phyloP scores from a whole-genome alignment of 1,139 yeast genomes.

The Suhomyces choctaworum region DNA sequence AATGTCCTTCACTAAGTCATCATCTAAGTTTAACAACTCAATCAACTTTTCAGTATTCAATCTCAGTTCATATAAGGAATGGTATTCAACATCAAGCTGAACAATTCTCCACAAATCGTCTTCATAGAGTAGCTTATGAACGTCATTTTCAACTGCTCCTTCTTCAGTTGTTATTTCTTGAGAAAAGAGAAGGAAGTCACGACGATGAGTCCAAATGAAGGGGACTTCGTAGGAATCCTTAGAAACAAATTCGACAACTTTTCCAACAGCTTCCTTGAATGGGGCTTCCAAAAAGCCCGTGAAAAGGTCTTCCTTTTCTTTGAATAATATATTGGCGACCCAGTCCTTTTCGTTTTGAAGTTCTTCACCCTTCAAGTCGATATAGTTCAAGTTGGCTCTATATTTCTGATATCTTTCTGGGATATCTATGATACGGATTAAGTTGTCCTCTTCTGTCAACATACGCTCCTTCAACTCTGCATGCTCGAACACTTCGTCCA shows the following conservation, averaged over 20 bases:
- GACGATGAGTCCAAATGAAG: constrained; percentile 93
- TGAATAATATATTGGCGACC: constrained; percentile 61
- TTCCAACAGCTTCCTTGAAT: constrained; percentile 68
- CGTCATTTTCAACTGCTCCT: constrained; percentile 40
- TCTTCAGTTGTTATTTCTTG: constrained; percentile 54
- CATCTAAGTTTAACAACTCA: constrained; percentile 55
- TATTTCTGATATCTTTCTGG: constrained; percentile 90
- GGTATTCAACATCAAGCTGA: constrained; percentile 83
- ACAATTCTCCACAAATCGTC: constrained; percentile 93
- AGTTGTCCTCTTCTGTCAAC: constrained; percentile 90
- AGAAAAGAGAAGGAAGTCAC: constrained; percentile 74
- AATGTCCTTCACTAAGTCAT: constrained; percentile 58
- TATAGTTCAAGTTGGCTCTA: constrained; percentile 62
- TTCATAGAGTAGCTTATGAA: constrained; percentile 62
- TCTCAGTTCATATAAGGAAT: constrained; percentile 78
- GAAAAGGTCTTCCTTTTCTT: constrained; percentile 48
- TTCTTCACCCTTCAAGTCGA: constrained; percentile 68
- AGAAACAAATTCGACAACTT: constrained; percentile 76
- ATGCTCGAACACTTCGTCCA: constrained; percentile 92
- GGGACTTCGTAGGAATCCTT: constrained; percentile 88
- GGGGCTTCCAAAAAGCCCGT: constrained; percentile 52
- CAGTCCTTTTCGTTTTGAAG: constrained; percentile 73
- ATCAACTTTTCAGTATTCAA: constrained; percentile 60
- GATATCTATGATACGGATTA: constrained; percentile 79
- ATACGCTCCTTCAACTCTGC: constrained; percentile 87